Conservation (phyloP, 164 flowering plant species). For the Annona cherimola region DNA sequence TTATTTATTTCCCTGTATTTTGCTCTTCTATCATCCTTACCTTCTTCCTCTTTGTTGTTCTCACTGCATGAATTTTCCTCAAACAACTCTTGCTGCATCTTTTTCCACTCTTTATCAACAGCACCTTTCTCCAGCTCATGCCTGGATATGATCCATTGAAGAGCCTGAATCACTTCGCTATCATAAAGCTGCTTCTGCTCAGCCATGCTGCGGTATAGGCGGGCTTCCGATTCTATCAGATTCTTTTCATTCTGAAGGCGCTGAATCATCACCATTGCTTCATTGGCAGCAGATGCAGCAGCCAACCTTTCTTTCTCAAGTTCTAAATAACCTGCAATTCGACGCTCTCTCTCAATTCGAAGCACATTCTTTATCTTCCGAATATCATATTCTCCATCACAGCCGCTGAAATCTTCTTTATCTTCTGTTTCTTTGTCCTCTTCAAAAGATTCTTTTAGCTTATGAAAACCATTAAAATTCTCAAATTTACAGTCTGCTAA, state of each 20-base stretch:
- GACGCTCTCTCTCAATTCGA: constrained; percentile 36
- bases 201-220: constrained; percentile 39
- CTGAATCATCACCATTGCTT: constrained; percentile 67
- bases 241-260: constrained; percentile 67
- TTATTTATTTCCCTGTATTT: background rate
- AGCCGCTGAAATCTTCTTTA: constrained; percentile 4
- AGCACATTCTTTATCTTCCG: constrained; percentile 33
- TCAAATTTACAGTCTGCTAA: background rate
- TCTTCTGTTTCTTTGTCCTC: constrained; percentile 2
- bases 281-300: constrained; percentile 62
- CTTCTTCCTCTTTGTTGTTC: constrained; percentile 22
- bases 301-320: constrained; percentile 75
- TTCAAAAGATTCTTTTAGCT: background rate
- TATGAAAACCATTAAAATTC: background rate
- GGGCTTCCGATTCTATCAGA: constrained; percentile 37
- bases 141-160: constrained; percentile 38
- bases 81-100: constrained; percentile 3
- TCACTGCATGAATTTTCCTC: background rate
- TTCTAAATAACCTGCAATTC: constrained; percentile 38
- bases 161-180: constrained; percentile 42
- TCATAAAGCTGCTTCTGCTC: constrained; percentile 55
- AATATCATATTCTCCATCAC: constrained; percentile 4
- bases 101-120: constrained; percentile 35
- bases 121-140: constrained; percentile 38
- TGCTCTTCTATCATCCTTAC: constrained; percentile 9